Evolutionary conservation across 768 basidiomycete species (phyloP).

Genomic region (Ramaria rubella): DNA sequence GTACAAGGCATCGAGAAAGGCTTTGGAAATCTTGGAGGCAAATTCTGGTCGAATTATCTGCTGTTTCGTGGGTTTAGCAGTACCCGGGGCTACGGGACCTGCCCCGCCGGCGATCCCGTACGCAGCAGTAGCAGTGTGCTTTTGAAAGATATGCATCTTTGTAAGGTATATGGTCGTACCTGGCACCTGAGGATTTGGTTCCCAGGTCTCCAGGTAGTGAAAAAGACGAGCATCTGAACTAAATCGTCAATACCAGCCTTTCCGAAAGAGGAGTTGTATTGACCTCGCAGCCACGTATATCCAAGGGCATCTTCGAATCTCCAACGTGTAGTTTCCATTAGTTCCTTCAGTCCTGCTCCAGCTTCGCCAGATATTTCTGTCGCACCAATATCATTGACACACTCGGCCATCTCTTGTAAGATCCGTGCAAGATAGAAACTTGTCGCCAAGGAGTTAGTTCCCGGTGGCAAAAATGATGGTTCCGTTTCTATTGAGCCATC

Average conservation of each 20-base stretch:
- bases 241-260: constrained; percentile 8
- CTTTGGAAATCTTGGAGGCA: constrained; percentile 66
- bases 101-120: constrained; percentile 78
- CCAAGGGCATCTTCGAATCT: constrained; percentile 79
- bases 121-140: constrained; percentile 65
- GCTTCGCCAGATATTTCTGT: constrained; percentile 80
- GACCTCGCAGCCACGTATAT: constrained; percentile 78
- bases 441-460: constrained; percentile 78
- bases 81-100: constrained; percentile 43
- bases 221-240: constrained; percentile 72
- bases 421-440: constrained; percentile 75
- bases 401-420: constrained; percentile 80
- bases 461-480: constrained; percentile 56
- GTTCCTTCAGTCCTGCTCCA: constrained; percentile 54
- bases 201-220: constrained; percentile 85
- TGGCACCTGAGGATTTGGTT: constrained; percentile 50
- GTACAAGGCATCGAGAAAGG: constrained; percentile 82
- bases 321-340: constrained; percentile 83
- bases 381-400: constrained; percentile 67
- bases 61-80: constrained; percentile 51
- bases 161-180: constrained; percentile 68
- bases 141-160: constrained; percentile 77
- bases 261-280: constrained; percentile 13
- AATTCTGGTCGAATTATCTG: constrained; percentile 57
- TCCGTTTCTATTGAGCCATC: constrained; percentile 31